Evolutionary conservation across 2,329 filamentous ascomycete species (phyloP).

Genomic region (Calonectria pauciramosa): DNA sequence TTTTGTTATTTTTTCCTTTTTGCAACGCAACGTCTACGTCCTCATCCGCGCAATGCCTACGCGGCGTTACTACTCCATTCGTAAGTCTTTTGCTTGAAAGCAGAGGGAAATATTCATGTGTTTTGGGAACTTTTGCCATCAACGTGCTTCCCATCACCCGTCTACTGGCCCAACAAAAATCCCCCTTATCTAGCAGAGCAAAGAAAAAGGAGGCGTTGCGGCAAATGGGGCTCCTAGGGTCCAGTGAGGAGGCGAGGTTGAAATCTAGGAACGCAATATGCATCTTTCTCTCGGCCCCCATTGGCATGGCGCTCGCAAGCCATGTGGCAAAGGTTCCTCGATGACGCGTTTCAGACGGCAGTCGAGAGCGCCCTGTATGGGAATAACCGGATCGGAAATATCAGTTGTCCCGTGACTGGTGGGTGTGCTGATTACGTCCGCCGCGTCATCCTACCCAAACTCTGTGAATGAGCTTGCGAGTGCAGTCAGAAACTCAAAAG

Average conservation of each 20-base stretch:
- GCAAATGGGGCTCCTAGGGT: background rate
- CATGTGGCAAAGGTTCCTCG: background rate
- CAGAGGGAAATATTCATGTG: background rate
- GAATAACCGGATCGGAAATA: background rate
- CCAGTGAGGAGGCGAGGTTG: background rate
- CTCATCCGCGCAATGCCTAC: background rate
- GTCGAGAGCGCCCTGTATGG: background rate
- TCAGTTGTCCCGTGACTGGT: background rate
- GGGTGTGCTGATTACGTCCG: background rate
- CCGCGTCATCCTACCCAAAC: background rate
- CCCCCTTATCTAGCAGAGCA: background rate
- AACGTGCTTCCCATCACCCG: background rate
- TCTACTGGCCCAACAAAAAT: background rate
- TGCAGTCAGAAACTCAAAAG: constrained; percentile 7
- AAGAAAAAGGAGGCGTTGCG: background rate
- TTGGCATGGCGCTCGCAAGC: background rate
- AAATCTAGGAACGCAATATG: background rate
- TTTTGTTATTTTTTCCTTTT: background rate
- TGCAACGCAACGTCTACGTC: background rate
- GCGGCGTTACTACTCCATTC: background rate
- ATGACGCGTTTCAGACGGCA: background rate
- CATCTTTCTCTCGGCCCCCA: background rate
- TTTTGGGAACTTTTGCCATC: background rate
- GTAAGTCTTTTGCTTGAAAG: background rate
- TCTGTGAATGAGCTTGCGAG: background rate